Evolutionary conservation across 169 alveolate species (phyloP).

Genomic region (Plasmodium cynomolgi): DNA sequence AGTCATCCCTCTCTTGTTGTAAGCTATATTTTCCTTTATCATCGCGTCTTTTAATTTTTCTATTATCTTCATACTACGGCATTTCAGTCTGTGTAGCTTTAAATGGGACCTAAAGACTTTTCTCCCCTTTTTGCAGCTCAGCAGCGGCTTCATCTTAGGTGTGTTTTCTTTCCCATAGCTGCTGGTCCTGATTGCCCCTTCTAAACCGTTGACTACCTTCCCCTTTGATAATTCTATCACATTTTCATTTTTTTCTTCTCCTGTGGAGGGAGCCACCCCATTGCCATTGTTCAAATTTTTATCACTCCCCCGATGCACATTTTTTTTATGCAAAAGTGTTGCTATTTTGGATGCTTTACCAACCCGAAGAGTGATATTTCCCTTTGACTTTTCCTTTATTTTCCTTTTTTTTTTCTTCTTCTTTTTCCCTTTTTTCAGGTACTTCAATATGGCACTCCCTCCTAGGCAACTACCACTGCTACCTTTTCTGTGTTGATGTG

Average conservation of each 20-base stretch:
- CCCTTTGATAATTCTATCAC: not conserved
- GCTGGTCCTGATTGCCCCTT: not conserved
- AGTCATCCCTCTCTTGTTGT: not conserved
- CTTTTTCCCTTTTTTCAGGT: not conserved
- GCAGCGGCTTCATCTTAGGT: not conserved
- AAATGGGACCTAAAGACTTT: not conserved
- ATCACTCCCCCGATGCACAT: not conserved
- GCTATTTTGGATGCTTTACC: not conserved
- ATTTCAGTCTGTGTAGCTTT: not conserved
- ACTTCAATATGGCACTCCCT: not conserved
- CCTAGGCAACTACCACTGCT: not conserved
- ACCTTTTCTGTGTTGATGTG: not conserved
- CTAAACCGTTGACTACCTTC: not conserved
- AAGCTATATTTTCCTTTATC: conserved; percentile 2
- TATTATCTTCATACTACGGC: conserved; percentile 16
- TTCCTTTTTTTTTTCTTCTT: conserved; percentile 22
- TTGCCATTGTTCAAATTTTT: not conserved
- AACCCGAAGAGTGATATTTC: not conserved
- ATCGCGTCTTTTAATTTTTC: conserved; percentile 12
- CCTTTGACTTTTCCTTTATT: not conserved
- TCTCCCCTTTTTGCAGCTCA: not conserved
- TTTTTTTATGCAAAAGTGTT: not conserved
- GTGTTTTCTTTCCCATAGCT: not conserved
- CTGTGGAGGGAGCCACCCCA: not conserved
- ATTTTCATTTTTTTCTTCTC: not conserved